Percentiles rank a stretch among this genome's conserved stretches.
Evolutionary conservation across 1,284 basidiomycete species (phyloP).

Genomic region (Heterobasidion parviporum): DNA sequence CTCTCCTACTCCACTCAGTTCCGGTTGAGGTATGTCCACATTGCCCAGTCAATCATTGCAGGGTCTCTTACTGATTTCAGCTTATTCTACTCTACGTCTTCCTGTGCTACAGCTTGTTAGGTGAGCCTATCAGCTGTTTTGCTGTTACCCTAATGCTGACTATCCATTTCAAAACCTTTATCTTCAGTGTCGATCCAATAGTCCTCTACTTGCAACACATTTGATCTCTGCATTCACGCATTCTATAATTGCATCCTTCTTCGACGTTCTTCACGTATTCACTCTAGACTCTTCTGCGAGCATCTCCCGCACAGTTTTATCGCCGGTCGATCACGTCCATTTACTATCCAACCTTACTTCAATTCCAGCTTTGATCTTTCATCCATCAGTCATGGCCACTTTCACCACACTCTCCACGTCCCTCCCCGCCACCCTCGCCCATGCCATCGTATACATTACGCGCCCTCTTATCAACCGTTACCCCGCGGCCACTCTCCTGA

Average conservation of each 20-base stretch:
- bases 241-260: conserved; percentile 8
- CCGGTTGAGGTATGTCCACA: neutral
- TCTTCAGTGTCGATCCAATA: conserved; percentile 14
- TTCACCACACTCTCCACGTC: conserved; percentile 34
- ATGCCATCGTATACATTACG: conserved; percentile 66
- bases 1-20: conserved; percentile 8
- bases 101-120: conserved; percentile 18
- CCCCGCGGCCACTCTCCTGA: conserved; percentile 48
- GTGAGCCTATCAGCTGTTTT: conserved; percentile 13
- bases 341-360: conserved; percentile 9
- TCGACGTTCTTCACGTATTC: conserved; percentile 13
- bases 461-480: conserved; percentile 48
- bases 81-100: conserved; percentile 16
- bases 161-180: conserved; percentile 4
- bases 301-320: conserved; percentile 26
- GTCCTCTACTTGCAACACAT: conserved; percentile 17
- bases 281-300: conserved; percentile 17
- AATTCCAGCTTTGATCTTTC: conserved; percentile 13
- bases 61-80: neutral
- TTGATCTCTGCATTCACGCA: conserved; percentile 13
- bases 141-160: neutral
- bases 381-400: conserved; percentile 30
- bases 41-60: neutral
- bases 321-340: conserved; percentile 54
- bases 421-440: conserved; percentile 58